phyloP scores from a whole-genome alignment of 441 rosid genomes.

The Rhodomyrtus psidioides region DNA sequence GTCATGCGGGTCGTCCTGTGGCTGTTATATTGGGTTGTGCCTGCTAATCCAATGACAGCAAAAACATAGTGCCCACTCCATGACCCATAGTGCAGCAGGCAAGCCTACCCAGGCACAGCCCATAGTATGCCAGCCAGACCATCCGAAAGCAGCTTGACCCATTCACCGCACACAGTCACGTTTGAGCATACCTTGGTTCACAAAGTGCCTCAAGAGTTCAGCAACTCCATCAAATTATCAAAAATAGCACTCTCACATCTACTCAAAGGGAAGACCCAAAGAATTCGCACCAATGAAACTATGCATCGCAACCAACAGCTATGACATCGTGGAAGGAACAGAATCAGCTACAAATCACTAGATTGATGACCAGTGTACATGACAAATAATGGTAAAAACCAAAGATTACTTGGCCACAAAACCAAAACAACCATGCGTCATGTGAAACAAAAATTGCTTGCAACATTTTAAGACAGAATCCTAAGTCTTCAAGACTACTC shows the following conservation, averaged over 20 bases:
- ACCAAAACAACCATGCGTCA: not conserved
- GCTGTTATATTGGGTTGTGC: not conserved
- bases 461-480: not conserved
- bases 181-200: not conserved
- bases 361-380: not conserved
- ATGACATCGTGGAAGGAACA: not conserved
- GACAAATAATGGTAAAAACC: not conserved
- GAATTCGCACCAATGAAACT: not conserved
- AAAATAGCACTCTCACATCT: not conserved
- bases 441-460: not conserved
- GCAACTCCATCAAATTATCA: not conserved
- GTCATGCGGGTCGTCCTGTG: not conserved
- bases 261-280: not conserved
- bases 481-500: not conserved
- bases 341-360: not conserved
- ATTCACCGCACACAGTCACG: not conserved
- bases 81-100: not conserved
- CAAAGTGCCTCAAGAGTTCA: not conserved
- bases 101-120: not conserved
- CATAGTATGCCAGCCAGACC: not conserved
- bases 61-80: not conserved
- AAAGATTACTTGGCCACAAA: not conserved
- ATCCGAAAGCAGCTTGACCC: not conserved
- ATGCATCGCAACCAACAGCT: not conserved
- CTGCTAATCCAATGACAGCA: not conserved